Evolutionary conservation across 139 green algal genomes (phyloP).

Genomic region (Eudorina sp.): DNA sequence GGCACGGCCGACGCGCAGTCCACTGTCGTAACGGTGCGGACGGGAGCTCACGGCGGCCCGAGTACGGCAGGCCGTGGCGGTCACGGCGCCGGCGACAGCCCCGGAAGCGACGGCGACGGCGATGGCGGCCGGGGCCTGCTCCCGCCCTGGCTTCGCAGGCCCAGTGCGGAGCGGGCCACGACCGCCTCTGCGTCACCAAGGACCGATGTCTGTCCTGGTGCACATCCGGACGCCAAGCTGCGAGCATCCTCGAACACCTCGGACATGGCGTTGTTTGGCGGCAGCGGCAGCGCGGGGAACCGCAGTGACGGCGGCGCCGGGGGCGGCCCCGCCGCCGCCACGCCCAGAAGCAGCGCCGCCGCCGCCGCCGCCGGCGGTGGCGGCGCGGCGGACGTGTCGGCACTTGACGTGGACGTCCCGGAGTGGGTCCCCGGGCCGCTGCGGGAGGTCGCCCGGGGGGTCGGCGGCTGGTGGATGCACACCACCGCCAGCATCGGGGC

Average conservation of each 20-base stretch:
- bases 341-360: not conserved
- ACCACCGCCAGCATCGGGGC: too few relatives aligned
- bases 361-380: not conserved
- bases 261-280: not conserved
- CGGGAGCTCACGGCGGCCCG: too few relatives aligned
- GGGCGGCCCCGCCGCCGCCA: not conserved
- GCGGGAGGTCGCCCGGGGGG: not conserved
- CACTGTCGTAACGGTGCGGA: too few relatives aligned
- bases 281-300: not conserved
- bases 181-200: too few relatives aligned
- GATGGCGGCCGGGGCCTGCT: not conserved
- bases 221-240: not conserved
- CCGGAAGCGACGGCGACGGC: too few relatives aligned
- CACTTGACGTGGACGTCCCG: not conserved
- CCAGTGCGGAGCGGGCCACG: too few relatives aligned
- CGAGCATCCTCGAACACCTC: not conserved
- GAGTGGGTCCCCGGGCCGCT: not conserved
- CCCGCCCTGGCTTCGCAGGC: not conserved
- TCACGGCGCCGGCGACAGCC: too few relatives aligned
- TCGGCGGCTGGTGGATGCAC: not conserved
- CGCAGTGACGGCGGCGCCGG: not conserved
- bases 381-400: not conserved
- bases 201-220: too few relatives aligned
- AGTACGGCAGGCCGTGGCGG: too few relatives aligned
- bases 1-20: too few relatives aligned